Percentiles rank a stretch among this genome's conserved stretches.
phyloP scores from a whole-genome alignment of 2,329 filamentous ascomycete genomes.

The Phialocephala sp. region DNA sequence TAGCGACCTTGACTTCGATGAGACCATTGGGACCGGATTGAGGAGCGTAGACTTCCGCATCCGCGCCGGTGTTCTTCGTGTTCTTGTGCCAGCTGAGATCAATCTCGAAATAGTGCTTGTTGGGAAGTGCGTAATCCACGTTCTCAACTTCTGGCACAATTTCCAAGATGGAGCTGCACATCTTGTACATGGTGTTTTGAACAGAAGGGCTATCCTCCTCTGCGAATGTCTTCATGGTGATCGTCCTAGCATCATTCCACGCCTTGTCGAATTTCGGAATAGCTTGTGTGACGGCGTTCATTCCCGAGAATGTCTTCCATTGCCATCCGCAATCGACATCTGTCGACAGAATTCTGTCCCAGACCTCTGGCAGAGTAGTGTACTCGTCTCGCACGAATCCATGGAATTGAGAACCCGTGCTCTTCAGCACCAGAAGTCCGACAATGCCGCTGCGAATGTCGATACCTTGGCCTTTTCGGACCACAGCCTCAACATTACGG shows the following conservation, averaged over 20 bases:
- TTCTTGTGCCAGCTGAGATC: conserved; percentile 97
- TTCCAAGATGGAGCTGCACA: conserved; percentile 85
- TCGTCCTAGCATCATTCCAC: conserved; percentile 76
- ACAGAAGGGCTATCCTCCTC: conserved; percentile 91
- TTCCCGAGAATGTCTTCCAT: conserved; percentile 74
- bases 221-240: conserved; percentile 92
- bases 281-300: conserved; percentile 70
- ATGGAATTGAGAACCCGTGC: conserved; percentile 94
- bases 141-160: conserved; percentile 72
- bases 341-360: conserved; percentile 94
- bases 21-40: conserved; percentile 93
- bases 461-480: conserved; percentile 72
- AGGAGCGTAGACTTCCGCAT: conserved; percentile 94
- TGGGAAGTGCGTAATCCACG: conserved; percentile 86
- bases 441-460: conserved; percentile 78
- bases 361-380: conserved; percentile 87
- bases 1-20: conserved; percentile 88
- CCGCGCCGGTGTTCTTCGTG: conserved; percentile 90
- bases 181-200: conserved; percentile 99
- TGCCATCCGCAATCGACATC: conserved; percentile 87
- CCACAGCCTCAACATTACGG: conserved; percentile 77
- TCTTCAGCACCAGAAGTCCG: conserved; percentile 90
- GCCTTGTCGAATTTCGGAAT: conserved; percentile 76
- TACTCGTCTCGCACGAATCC: conserved; percentile 92
- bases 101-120: conserved; percentile 99